Evolutionary conservation across 257 asterid genomes (phyloP).

Genomic region (Sherardia arvensis): DNA sequence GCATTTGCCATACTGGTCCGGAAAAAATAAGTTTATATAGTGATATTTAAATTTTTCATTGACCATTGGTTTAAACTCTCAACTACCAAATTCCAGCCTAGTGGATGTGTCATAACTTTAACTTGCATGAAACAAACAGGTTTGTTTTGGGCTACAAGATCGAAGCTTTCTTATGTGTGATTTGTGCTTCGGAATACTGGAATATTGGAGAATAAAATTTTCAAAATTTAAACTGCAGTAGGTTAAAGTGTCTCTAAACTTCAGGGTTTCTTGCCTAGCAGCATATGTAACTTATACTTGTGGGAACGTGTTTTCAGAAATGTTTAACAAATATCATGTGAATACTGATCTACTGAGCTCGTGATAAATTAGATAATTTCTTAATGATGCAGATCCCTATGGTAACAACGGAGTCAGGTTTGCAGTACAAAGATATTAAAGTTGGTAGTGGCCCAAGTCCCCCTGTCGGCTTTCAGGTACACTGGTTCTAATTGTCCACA

Average conservation of each 20-base stretch:
- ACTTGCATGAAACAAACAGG: not conserved
- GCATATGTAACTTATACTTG: not conserved
- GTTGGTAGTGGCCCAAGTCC: constrained; percentile 92
- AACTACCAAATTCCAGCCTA: too few relatives aligned
- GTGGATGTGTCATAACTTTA: not conserved
- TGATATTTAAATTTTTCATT: too few relatives aligned
- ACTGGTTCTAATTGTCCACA: not conserved
- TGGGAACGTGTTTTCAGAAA: not conserved
- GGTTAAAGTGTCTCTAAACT: not conserved
- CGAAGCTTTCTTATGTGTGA: not conserved
- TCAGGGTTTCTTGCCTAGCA: not conserved
- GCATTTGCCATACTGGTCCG: too few relatives aligned
- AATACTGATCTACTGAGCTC: not conserved
- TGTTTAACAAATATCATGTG: not conserved
- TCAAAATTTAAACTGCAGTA: not conserved
- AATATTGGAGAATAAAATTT: too few relatives aligned
- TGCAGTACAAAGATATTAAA: constrained; percentile 91
- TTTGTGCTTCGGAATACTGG: not conserved
- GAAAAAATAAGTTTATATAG: too few relatives aligned
- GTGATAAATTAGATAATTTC: constrained; percentile 16
- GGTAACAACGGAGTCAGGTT: constrained; percentile 85
- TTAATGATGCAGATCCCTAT: constrained; percentile 49
- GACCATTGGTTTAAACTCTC: too few relatives aligned
- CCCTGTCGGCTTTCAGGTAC: constrained; percentile 94
- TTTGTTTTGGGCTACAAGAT: not conserved